Evolutionary conservation across 129 eudicot species (phyloP), one percentile per base, ranked within the genome.

Genomic region (Glebionis coronaria): DNA sequence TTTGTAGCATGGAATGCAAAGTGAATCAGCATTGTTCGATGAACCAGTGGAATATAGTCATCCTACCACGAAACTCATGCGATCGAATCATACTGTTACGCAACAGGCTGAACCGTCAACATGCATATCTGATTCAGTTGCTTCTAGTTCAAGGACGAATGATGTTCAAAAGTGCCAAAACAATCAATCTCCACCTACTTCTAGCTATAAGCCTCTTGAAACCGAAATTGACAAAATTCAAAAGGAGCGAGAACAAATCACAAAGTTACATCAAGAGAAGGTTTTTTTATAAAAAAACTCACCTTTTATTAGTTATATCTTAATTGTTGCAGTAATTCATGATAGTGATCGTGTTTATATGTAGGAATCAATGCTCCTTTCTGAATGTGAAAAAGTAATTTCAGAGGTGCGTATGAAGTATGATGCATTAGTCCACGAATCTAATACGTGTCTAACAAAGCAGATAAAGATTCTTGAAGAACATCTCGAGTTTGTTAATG

Each of bases 401-500:
- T 72, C 73, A 16, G 83, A 75, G 77, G 35, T 84, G 46, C 73
- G 61, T 0, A 80, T 73, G 70, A 90, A 82, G 78, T 90, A 86
- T 61, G 88, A 82, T 67, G 16, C 40, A 25, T 46, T 78, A 49
- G 74, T 75, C 14, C 73, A 72, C 29, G 73, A 78, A 58, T 81
- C 83, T 1, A 79, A 77, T 68, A 56, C 9, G 65, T 67, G 65
- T 38, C 72, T 76, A 5, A 56, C 27, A 10, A 63, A 65, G 12
- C 56, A 84, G 70, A 55, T 58, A 68, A 52, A 72, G 73, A 74
- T 61, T 19, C 67, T 82, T 56, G 82, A 82, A 18, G 57, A 72
- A 9, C 54, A 61, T 53, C 80, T 72, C 75, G 18, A 64, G n/a
- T 80, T 62, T 70, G 71, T 80, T 5, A 3, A 35, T 25, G 72